Evolutionary conservation across 306 rosid species (phyloP).

Genomic region (Rubus parviflorus): DNA sequence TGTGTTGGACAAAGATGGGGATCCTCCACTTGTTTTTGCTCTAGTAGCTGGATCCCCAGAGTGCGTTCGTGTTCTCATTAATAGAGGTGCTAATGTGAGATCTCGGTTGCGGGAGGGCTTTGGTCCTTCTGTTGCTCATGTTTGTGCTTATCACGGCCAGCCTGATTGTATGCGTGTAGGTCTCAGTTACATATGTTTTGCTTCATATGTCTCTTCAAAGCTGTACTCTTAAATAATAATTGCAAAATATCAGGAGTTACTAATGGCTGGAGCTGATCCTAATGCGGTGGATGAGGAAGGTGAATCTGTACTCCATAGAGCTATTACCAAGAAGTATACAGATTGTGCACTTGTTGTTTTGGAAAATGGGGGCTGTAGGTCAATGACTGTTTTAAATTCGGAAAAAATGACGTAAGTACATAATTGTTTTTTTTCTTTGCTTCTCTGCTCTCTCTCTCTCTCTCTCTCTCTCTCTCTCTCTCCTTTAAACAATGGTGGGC

Average conservation of each 20-base stretch:
- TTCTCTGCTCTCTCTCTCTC: neutral
- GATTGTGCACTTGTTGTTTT: slow-evolving; percentile 93
- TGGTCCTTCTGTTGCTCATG: slow-evolving; percentile 97
- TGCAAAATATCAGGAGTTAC: slow-evolving; percentile 65
- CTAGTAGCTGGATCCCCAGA: slow-evolving; percentile 97
- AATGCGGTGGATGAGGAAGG: slow-evolving; percentile 96
- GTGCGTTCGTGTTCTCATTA: slow-evolving; percentile 75
- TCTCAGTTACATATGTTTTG: slow-evolving; percentile 31
- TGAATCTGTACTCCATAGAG: slow-evolving; percentile 93
- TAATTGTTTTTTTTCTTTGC: slow-evolving; percentile 2
- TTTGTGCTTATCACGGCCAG: slow-evolving; percentile 97
- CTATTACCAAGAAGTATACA: slow-evolving; percentile 84
- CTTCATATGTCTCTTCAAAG: slow-evolving; percentile 17
- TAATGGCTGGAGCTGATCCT: slow-evolving; percentile 97
- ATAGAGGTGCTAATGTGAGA: slow-evolving; percentile 81
- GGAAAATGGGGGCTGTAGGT: slow-evolving; percentile 96
- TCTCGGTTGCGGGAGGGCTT: slow-evolving; percentile 85
- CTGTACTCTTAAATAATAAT: slow-evolving; percentile 21
- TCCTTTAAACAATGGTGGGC: neutral
- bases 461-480: neutral
- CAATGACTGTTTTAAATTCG: slow-evolving; percentile 78
- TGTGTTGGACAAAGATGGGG: slow-evolving; percentile 93
- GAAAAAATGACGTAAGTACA: slow-evolving; percentile 82
- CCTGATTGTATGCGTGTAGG: slow-evolving; percentile 99
- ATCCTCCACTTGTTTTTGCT: slow-evolving; percentile 97